Evolutionary conservation across 192 early-diverging fungal genomes (phyloP).

Genomic region (Obelidium mucronatum): DNA sequence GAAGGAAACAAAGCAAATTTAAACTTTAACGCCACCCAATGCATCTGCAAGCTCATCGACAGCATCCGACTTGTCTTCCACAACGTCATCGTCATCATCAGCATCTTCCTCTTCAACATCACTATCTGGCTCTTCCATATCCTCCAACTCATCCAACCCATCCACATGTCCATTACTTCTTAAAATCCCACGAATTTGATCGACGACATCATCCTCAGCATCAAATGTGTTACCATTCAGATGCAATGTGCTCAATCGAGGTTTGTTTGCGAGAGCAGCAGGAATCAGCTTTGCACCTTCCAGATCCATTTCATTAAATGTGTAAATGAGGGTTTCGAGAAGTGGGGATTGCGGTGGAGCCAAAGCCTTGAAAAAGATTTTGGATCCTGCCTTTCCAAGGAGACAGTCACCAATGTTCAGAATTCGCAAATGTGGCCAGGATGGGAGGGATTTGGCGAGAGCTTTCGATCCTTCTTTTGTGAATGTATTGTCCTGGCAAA

Average conservation of each 20-base stretch:
- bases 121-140: conserved; percentile 82
- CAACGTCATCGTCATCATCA: conserved; percentile 40
- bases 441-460: conserved; percentile 75
- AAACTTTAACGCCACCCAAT: conserved; percentile 6
- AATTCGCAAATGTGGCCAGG: conserved; percentile 78
- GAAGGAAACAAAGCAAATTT: too few species aligned
- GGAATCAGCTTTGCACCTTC: conserved; percentile 73
- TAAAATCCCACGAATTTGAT: conserved; percentile 75
- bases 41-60: conserved; percentile 38
- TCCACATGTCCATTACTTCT: conserved; percentile 74
- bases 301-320: conserved; percentile 90
- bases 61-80: conserved; percentile 23
- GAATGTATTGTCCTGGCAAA: conserved; percentile 90
- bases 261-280: conserved; percentile 70
- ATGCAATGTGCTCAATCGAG: conserved; percentile 70
- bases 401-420: conserved; percentile 95
- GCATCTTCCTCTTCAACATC: conserved; percentile 54
- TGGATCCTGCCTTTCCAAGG: conserved; percentile 75
- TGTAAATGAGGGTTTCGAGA: conserved; percentile 70
- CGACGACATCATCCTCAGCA: conserved; percentile 79
- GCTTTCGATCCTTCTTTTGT: conserved; percentile 80
- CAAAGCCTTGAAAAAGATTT: conserved; percentile 71
- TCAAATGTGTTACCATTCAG: conserved; percentile 94
- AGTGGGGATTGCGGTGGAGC: conserved; percentile 50
- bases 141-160: conserved; percentile 91